Evolutionary conservation across 2,329 filamentous ascomycete genomes (phyloP), one percentile per base, ranked within the genome.

Genomic region (Aspergillus sp.): DNA sequence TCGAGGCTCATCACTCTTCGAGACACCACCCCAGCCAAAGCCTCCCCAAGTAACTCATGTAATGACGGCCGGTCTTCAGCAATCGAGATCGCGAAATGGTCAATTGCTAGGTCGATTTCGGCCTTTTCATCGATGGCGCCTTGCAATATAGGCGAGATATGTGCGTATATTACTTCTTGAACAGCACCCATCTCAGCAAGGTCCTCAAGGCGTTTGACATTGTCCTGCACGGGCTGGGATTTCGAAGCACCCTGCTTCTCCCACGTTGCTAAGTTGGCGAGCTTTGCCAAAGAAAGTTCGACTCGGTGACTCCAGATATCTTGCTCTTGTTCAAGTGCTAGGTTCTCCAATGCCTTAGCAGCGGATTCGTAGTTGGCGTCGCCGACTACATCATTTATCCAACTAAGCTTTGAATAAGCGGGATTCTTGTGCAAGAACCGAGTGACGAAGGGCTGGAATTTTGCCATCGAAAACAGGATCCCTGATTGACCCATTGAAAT

Each of bases 291-390:
- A 62, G 92, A 96, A 28, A 98, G 81, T 77, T 98, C 91, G 38
- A 97, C 91, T 76, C 96, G 95, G 80, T 96, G 96, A 78, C 88
- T 92, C 94, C 94, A 98, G 4, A 95, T 79, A 69, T 93, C 90
- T 56, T 87, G 85, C 75, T 97, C 93, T 57, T 87, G 86, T 54
- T 84, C 83, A 22, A 89, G 80, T 0, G 91, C 93, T 22, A 93
- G 83, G 7, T 86, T 81, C 48, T 91, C 81, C 51, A 99, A 83
- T 0, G 89, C 90, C 47, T 87, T 80, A 5, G 90, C 89, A 11
- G 94, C 93, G 59, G 87, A 85, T 13, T 86, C 82, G 65, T 92
- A 92, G 69, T 97, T 88, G 61, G 88, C 84, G 72, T 95, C 91
- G 25, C 86, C 84, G 63, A 88, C 83, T 7, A 98, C 85, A 73